Evolutionary conservation across 2,329 filamentous ascomycete species (phyloP).

Genomic region (Claviceps purpurea): DNA sequence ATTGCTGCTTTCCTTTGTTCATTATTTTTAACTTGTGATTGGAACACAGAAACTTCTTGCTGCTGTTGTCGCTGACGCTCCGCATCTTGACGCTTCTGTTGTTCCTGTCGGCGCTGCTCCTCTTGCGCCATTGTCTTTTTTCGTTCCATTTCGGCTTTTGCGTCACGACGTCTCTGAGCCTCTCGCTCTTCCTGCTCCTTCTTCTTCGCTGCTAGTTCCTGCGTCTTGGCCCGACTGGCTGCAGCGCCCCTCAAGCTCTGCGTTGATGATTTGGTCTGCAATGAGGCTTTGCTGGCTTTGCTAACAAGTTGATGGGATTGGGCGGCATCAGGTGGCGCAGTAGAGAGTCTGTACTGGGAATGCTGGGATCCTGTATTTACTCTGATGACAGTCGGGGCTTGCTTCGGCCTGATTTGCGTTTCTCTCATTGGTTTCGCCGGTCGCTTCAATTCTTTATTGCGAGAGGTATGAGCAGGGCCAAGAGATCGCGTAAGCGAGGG

Average conservation of each 20-base stretch:
- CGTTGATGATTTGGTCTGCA: slow-evolving; percentile 43
- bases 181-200: slow-evolving; percentile 78
- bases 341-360: slow-evolving; percentile 43
- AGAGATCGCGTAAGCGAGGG: slow-evolving; percentile 43
- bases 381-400: slow-evolving; percentile 55
- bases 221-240: slow-evolving; percentile 52
- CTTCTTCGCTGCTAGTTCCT: slow-evolving; percentile 65
- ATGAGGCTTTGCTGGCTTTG: slow-evolving; percentile 54
- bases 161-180: slow-evolving; percentile 63
- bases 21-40: slow-evolving; percentile 52
- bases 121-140: slow-evolving; percentile 56
- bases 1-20: slow-evolving; percentile 49
- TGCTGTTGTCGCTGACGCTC: slow-evolving; percentile 50
- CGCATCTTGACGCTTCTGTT: slow-evolving; percentile 44
- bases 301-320: slow-evolving; percentile 35
- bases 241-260: slow-evolving; percentile 48
- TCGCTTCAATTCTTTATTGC: slow-evolving; percentile 41
- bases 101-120: slow-evolving; percentile 48
- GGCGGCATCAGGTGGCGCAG: slow-evolving; percentile 38
- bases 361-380: slow-evolving; percentile 55
- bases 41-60: slow-evolving; percentile 43
- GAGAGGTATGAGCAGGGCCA: slow-evolving; percentile 31
- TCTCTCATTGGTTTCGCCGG: slow-evolving; percentile 52
- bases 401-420: slow-evolving; percentile 42
- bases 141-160: slow-evolving; percentile 68